A percentile compares a stretch with the other conserved stretches of the same genome.
phyloP scores from a whole-genome alignment of 2,329 filamentous ascomycete species.

The Neopestalotiopsis rosae region DNA sequence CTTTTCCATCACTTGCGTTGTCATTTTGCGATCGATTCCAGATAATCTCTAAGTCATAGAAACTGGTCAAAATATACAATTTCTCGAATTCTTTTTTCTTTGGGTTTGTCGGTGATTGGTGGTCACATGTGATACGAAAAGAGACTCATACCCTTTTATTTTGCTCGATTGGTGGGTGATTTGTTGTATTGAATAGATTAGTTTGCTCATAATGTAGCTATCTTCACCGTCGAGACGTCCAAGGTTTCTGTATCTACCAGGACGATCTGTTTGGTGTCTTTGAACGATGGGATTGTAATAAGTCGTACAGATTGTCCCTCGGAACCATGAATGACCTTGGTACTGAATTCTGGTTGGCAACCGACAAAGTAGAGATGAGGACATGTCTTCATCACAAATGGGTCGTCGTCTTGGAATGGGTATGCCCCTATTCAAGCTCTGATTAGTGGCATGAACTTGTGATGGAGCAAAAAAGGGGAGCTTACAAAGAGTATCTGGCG shows the following conservation, averaged over 20 bases:
- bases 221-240: constrained; percentile 74
- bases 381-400: constrained; percentile 83
- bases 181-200: background rate
- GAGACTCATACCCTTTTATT: background rate
- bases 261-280: constrained; percentile 77
- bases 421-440: constrained; percentile 73
- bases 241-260: constrained; percentile 86
- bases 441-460: background rate
- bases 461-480: constrained; percentile 23
- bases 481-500: constrained; percentile 93
- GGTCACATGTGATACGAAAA: no score
- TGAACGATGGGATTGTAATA: constrained; percentile 84
- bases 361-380: constrained; percentile 93
- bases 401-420: constrained; percentile 92
- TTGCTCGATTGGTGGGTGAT: background rate
- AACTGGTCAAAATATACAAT: no score
- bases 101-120: no score
- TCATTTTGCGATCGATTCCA: no score
- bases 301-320: constrained; percentile 76
- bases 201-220: constrained; percentile 34
- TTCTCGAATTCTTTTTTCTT: no score
- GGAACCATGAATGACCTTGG: constrained; percentile 68
- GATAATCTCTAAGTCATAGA: no score
- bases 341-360: constrained; percentile 81
- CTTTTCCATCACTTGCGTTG: no score